Percentiles rank a stretch among this genome's conserved stretches.
These are phyloP conservation scores for Fonsecaea pedrosoi DNA, from an alignment of 2,329 filamentous ascomycete genomes.

Conservation along the genomic window DNA sequence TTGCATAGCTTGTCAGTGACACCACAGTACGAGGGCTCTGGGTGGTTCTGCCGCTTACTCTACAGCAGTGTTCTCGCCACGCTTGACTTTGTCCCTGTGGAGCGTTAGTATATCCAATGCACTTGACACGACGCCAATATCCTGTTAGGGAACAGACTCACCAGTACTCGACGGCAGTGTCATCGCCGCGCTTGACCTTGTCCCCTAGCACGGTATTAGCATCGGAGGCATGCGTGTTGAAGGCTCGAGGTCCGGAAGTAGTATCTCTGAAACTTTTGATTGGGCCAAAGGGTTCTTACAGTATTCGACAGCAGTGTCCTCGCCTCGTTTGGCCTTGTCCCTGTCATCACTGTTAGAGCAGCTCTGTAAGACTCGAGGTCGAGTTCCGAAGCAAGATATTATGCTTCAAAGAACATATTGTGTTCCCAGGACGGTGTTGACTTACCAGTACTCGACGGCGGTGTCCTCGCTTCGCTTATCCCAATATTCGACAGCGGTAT, in stretches of 20 bases:
- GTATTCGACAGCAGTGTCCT: constrained; percentile 4
- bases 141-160: too few species aligned
- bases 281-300: background rate
- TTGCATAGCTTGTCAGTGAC: background rate
- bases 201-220: too few species aligned
- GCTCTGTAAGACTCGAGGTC: too few species aligned
- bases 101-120: too few species aligned
- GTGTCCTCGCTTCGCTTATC: background rate
- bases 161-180: constrained; percentile 1
- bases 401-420: too few species aligned
- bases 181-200: background rate
- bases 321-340: constrained; percentile 1
- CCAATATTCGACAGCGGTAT: constrained; percentile 10
- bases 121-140: too few species aligned
- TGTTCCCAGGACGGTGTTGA: too few species aligned
- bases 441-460: background rate
- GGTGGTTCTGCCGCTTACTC: background rate
- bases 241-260: too few species aligned
- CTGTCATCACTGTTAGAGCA: background rate
- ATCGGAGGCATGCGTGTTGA: too few species aligned
- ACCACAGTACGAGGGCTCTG: background rate
- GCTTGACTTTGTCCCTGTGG: background rate
- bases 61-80: too few species aligned
- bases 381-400: too few species aligned
- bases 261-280: too few species aligned